Evolutionary conservation across 148 eudicot genomes (phyloP), one percentile per base, ranked within the genome.

Genomic region (Suaeda aralocaspica): DNA sequence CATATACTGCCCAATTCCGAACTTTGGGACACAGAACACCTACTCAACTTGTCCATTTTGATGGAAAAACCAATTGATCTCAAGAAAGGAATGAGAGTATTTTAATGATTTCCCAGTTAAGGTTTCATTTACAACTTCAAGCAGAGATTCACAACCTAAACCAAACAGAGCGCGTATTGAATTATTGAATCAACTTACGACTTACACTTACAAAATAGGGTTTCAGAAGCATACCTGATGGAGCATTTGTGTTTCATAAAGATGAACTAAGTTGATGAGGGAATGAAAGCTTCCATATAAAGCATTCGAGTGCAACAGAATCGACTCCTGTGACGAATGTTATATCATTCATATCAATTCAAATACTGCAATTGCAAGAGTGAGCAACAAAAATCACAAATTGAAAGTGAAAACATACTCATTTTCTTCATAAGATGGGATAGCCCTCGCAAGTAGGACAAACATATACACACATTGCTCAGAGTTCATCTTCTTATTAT

Each of bases 381-480:
- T 36, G 41, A 4, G 5, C 41, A 36, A 36, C n/a, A n/a, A n/a
- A n/a, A n/a, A n/a, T n/a, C n/a, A n/a, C n/a, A n/a, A n/a, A n/a
- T n/a, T n/a, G n/a, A n/a, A n/a, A n/a, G n/a, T n/a, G n/a, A n/a
- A n/a, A n/a, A n/a, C 88, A 68, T 62, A 87, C 96, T 95, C 12
- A 82, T 78, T 73, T 82, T 91, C 85, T 84, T 91, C 34, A 91
- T 60, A 36, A 94, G 87, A 74, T 91, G 87, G 52, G 80, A 89
- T n/a, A 86, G 76, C 34, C 92, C 90, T 58, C 80, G 73, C 64
- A 86, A 77, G 74, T 75, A 85, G 21, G 97, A 82, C 11, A 76
- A 68, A 46, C n/a, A 94, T 53, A 64, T 68, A 81, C 30, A 76
- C 69, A 62, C 80, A 75, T 63, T 77, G 73, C 69, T 84, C 87